These are phyloP conservation scores for Leucosporidium scottii DNA, from an alignment of 768 basidiomycete genomes.

Conservation along the genomic window DNA sequence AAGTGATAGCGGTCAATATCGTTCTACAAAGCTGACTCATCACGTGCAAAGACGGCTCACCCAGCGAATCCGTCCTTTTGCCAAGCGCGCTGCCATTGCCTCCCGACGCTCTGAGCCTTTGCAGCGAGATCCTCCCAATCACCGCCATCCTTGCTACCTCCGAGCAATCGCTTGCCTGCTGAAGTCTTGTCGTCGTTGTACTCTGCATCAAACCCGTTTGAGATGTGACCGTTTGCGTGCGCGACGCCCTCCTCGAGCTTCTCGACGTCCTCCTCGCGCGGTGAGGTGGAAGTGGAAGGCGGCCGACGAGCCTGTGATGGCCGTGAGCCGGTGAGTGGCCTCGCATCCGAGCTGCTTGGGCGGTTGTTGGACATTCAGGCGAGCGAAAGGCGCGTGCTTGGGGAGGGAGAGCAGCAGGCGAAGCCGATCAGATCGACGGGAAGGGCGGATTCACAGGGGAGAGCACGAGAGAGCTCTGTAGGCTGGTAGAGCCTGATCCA, in stretches of 20 bases:
- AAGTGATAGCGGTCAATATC: background rate
- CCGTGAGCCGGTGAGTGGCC: constrained; percentile 3
- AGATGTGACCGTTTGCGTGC: background rate
- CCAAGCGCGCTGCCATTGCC: constrained; percentile 7
- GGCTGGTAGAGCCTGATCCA: too few species aligned
- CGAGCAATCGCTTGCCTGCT: too few species aligned
- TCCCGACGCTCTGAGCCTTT: background rate
- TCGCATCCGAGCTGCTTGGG: too few species aligned
- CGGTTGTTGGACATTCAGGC: too few species aligned
- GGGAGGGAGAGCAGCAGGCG: too few species aligned
- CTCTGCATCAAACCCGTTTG: background rate
- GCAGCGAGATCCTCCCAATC: constrained; percentile 1
- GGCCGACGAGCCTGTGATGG: constrained; percentile 1
- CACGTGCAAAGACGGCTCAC: background rate
- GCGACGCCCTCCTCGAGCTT: constrained; percentile 17
- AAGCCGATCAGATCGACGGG: too few species aligned
- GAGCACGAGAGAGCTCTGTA: too few species aligned
- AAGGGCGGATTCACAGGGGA: too few species aligned
- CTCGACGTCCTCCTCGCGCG: constrained; percentile 19
- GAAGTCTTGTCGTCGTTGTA: too few species aligned
- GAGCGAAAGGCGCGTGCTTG: too few species aligned
- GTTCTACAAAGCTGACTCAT: background rate
- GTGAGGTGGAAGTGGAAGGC: background rate
- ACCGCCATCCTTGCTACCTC: background rate
- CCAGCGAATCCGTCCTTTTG: constrained; percentile 13